Conservation (phyloP, 225 moss, liverwort and hornwort genomes). For the Pseudisothecium myosuroides region DNA sequence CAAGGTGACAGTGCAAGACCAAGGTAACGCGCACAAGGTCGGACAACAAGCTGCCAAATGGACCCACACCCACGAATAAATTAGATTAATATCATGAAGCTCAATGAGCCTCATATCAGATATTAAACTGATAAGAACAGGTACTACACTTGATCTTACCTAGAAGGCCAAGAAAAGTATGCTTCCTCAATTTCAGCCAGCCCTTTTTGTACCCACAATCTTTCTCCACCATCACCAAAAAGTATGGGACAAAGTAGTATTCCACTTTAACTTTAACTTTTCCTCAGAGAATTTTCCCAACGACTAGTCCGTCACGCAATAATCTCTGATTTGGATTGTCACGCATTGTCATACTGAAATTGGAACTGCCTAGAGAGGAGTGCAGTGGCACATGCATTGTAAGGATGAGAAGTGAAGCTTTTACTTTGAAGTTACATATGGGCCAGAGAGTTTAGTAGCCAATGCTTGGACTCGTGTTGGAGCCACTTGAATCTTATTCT, state of each 20-base stretch:
- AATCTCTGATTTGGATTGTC: not conserved
- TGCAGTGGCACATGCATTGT: not conserved
- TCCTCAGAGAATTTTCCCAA: not conserved
- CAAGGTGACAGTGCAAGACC: no score
- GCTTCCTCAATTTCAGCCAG: fast-evolving
- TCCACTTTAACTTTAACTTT: not conserved
- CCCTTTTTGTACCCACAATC: no score
- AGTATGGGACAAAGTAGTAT: no score
- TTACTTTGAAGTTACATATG: not conserved
- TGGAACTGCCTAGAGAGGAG: not conserved
- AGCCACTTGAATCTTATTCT: not conserved
- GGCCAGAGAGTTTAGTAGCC: not conserved
- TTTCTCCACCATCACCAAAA: no score
- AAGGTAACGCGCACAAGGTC: no score
- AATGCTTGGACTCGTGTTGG: not conserved
- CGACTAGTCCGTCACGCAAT: no score
- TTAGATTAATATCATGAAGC: conserved; percentile 60
- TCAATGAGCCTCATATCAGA: conserved; percentile 60
- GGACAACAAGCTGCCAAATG: no score
- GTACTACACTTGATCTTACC: conserved; percentile 80
- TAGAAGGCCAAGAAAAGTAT: conserved; percentile 68
- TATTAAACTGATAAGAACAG: conserved; percentile 75
- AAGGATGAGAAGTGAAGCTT: no score
- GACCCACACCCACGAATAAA: no score
- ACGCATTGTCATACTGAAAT: not conserved